phyloP scores from a whole-genome alignment of 2,329 filamentous ascomycete species.

The Ampelomyces quisqualis region DNA sequence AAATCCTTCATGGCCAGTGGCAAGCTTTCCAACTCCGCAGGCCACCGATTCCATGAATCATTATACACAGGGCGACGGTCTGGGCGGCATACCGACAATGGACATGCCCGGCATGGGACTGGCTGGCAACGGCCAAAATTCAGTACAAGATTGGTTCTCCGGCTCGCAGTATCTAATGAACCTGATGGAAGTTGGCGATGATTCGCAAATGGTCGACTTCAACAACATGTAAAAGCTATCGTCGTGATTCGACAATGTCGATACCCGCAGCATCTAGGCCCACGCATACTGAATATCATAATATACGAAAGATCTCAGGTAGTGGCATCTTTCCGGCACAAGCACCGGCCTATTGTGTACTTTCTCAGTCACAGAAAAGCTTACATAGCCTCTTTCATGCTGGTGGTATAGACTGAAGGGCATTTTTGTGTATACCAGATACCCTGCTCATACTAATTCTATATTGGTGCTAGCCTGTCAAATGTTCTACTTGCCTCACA shows the following conservation, averaged over 20 bases:
- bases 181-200: constrained; percentile 58
- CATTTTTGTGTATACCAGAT: too few relatives aligned
- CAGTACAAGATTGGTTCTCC: constrained; percentile 65
- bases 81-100: neutral
- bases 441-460: too few relatives aligned
- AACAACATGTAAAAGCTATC: neutral
- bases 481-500: too few relatives aligned
- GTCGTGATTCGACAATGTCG: neutral
- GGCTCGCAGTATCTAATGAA: constrained; percentile 66
- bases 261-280: too few relatives aligned
- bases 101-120: constrained; percentile 11
- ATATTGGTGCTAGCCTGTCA: too few relatives aligned
- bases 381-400: too few relatives aligned
- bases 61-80: constrained; percentile 7
- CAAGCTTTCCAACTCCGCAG: constrained; percentile 9
- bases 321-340: too few relatives aligned
- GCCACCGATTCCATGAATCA: constrained; percentile 8
- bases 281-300: too few relatives aligned
- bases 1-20: constrained; percentile 29
- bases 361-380: too few relatives aligned
- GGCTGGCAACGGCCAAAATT: constrained; percentile 42
- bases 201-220: constrained; percentile 44
- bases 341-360: too few relatives aligned
- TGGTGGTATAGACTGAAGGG: too few relatives aligned
- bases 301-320: too few relatives aligned